Evolutionary conservation across 345 rosid genomes (phyloP), one percentile per base, ranked within the genome.

Genomic region (Gynandropsis gynandra): DNA sequence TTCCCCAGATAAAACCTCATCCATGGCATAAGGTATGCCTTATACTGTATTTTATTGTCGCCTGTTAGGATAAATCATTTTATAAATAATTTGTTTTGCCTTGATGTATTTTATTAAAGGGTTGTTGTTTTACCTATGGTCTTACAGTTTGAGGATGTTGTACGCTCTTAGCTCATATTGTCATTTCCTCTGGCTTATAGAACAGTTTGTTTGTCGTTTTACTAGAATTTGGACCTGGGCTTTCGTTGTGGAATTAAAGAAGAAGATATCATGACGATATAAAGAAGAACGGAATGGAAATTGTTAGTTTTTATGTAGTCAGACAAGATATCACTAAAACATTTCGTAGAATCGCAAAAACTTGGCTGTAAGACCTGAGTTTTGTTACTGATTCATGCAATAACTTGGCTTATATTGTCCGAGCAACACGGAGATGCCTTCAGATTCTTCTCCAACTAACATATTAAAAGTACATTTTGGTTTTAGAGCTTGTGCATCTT

Each of bases 1-100:
- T 87, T 53, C 95, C 98, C 7, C 96, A 87, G 68, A 90, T 87
- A 64, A 90, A 90, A 64, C 83, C 93, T 53, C 98, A 87, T 61
- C 96, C 98, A 29, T 90, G 98, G 96, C 96, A 87, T 65, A 90
- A 90, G 82, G 98, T 82, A 61, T 37, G 17, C 50, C 34, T 3
- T 19, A 24, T 47, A 7, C 11, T 58, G 39, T 4, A 36, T 14
- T 24, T 14, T 4, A 29, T 32, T 54, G 1, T 27, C 8, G n/a
- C 39, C 10, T 54, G 16, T 37, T 7, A 35, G 9, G 40, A 14
- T 16, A 17, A n/a, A n/a, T 12, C 7, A 40, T 35, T 36, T 50
- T 16, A 34, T 50, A 31, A 19, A 4, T 35, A 33, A 16, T 19
- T 16, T 39, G 13, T 35, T 38, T 32, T 20, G 10, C 38, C 8